Percentiles rank a stretch among this genome's conserved stretches.
Conservation (phyloP, 257 asterid species). For the Apocynum venetum region DNA sequence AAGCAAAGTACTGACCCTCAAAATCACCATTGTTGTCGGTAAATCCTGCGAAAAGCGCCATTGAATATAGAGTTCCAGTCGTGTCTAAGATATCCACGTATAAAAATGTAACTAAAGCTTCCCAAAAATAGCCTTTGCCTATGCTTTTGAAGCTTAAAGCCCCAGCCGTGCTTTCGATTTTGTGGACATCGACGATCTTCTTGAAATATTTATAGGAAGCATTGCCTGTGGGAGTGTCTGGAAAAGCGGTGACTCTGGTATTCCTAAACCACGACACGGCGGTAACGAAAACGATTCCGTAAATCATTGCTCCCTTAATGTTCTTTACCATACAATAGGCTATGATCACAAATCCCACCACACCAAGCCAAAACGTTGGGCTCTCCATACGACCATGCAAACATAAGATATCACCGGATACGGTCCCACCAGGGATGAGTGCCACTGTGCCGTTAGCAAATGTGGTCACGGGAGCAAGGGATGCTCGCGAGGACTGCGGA, state of each 20-base stretch:
- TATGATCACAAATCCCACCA: slow-evolving; percentile 77
- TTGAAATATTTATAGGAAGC: slow-evolving; percentile 60
- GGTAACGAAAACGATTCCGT: slow-evolving; percentile 79
- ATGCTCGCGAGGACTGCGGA: slow-evolving; percentile 49
- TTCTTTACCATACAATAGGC: slow-evolving; percentile 67
- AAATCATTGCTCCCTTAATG: slow-evolving; percentile 86
- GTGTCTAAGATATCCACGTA: slow-evolving; percentile 88
- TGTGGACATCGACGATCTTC: slow-evolving; percentile 63
- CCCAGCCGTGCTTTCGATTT: slow-evolving; percentile 67
- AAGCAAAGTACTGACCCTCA: slow-evolving; percentile 90
- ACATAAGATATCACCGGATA: slow-evolving; percentile 73
- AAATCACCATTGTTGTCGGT: slow-evolving; percentile 57
- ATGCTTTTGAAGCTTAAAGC: slow-evolving; percentile 69
- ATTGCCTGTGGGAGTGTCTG: slow-evolving; percentile 52
- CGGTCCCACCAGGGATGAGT: slow-evolving; percentile 58
- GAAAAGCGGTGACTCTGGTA: slow-evolving; percentile 69
- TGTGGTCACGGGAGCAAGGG: slow-evolving; percentile 57
- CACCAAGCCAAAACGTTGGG: slow-evolving; percentile 79
- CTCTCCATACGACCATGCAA: slow-evolving; percentile 81
- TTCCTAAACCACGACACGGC: slow-evolving; percentile 90
- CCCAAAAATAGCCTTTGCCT: slow-evolving; percentile 73
- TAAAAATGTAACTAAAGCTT: slow-evolving; percentile 65
- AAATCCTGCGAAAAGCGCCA: slow-evolving; percentile 93
- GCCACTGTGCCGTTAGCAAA: slow-evolving; percentile 54
- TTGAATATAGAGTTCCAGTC: slow-evolving; percentile 79